phyloP scores from a whole-genome alignment of 2,329 filamentous ascomycete species.

The Hypoxylon sp. region DNA sequence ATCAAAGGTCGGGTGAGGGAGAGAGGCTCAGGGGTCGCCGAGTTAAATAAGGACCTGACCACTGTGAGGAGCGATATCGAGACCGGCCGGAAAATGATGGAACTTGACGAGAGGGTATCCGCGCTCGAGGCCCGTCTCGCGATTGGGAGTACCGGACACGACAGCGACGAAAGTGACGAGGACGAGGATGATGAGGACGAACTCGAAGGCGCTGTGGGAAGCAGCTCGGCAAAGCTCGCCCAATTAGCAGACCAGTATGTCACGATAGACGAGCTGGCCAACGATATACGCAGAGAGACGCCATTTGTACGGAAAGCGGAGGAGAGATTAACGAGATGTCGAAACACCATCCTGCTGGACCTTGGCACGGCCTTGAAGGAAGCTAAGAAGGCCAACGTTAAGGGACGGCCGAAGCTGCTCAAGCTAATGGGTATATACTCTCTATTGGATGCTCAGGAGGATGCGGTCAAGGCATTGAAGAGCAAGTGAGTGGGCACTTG shows the following conservation, averaged over 20 bases:
- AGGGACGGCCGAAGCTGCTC: conserved; percentile 56
- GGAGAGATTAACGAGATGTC: conserved; percentile 60
- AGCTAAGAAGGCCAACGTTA: conserved; percentile 51
- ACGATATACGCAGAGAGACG: conserved; percentile 55
- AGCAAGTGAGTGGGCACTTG: conserved; percentile 43
- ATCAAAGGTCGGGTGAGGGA: conserved; percentile 72
- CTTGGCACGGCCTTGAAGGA: conserved; percentile 58
- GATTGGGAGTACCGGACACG: conserved; percentile 53
- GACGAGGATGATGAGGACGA: conserved; percentile 48
- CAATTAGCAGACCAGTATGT: conserved; percentile 57
- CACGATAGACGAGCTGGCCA: conserved; percentile 52
- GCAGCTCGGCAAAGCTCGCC: conserved; percentile 56
- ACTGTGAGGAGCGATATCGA: conserved; percentile 70
- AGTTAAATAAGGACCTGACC: conserved; percentile 71
- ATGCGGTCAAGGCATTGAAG: conserved; percentile 60
- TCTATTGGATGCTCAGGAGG: conserved; percentile 59
- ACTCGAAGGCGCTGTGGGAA: conserved; percentile 51
- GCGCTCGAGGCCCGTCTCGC: conserved; percentile 70
- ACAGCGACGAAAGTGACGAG: conserved; percentile 47
- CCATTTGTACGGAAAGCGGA: conserved; percentile 61
- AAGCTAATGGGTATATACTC: conserved; percentile 62
- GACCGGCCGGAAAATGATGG: conserved; percentile 67
- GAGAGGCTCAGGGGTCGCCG: conserved; percentile 68
- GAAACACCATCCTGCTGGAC: conserved; percentile 65
- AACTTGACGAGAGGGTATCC: conserved; percentile 68